Evolutionary conservation across 805 yeast genomes (phyloP), one percentile per base, ranked within the genome.

Genomic region (Monosporozyma siamensis): DNA sequence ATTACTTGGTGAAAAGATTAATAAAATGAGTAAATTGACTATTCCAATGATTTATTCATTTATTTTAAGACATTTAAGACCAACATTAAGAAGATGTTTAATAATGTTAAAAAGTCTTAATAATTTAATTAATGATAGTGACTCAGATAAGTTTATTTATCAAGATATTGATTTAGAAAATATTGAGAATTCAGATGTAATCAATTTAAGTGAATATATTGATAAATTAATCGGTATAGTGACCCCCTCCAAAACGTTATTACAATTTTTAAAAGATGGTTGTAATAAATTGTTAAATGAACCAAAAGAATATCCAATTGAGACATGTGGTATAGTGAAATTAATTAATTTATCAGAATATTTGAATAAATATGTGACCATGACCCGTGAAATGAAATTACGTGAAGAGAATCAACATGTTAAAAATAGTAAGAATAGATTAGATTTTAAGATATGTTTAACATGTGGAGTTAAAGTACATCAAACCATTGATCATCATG

Each of bases 261-360:
- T 5, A 10, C 27, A 18, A 29, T 27, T 39, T 23, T 20, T 22
- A 14, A 2, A 17, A 12, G 4, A 29, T 12, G 14, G 23, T 14
- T 1, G 2, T 8, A 23, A 25, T 24, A 17, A 30, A 18, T 7
- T 31, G 4, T 15, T 3, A 4, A 21, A 11, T 17, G 34, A 31
- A 18, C 10, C 1, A 4, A 21, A 18, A 9, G 34, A 31, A 21
- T 37, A 36, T 14, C 60, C 62, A 9, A 44, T 56, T 38, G 78
- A 72, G 20, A 76, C 69, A 48, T 80, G 85, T 5, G 79, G 80
- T 10, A 67, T 70, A 6, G 63, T 76, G 2, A 72, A 71, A 40
- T 60, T 81, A 39, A 65, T 75, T 26, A 71, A 72, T 38, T 55
- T 82, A 36, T 82, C 87, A 10, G 46, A 51, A 11, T 68, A 70